Evolutionary conservation across 139 green algal genomes (phyloP).

Genomic region (Coccomyxa sp.): DNA sequence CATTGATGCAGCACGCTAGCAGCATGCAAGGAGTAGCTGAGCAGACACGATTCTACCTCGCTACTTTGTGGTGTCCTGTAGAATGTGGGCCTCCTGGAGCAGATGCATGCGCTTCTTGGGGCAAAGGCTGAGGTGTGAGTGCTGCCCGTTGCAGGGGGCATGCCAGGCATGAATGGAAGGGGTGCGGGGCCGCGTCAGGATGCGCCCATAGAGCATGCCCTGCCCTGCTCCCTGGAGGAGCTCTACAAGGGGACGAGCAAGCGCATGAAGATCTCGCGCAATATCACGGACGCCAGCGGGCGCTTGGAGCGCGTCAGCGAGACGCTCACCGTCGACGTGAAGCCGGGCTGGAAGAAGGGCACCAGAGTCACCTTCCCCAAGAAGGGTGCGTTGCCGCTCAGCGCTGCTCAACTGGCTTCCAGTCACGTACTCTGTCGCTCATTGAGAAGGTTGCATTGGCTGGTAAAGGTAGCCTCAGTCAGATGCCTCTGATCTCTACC

Average conservation of each 20-base stretch:
- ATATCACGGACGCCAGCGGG: slow-evolving; percentile 20
- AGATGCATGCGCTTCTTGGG: no score
- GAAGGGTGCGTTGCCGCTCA: slow-evolving; percentile 44
- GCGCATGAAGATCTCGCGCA: slow-evolving; percentile 44
- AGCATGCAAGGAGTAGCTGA: no score
- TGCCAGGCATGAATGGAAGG: slow-evolving; percentile 26
- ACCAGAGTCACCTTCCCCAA: slow-evolving; percentile 90
- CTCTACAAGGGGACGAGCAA: slow-evolving; percentile 70
- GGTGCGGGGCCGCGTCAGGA: slow-evolving; percentile 39
- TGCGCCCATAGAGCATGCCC: slow-evolving; percentile 44
- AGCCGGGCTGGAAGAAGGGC: slow-evolving; percentile 93
- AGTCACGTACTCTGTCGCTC: neutral
- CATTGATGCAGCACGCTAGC: no score
- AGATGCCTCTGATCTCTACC: no score
- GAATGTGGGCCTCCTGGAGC: no score
- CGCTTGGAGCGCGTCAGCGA: slow-evolving; percentile 49
- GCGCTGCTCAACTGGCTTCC: neutral
- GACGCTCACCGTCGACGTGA: slow-evolving; percentile 84
- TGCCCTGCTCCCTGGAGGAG: slow-evolving; percentile 74
- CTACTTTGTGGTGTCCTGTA: no score
- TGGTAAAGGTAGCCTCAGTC: no score
- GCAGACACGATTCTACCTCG: no score
- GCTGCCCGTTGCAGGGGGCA: neutral
- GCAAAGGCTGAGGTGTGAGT: no score
- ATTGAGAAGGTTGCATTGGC: no score